phyloP scores from a whole-genome alignment of 192 early-diverging fungal genomes.

The Gaertneriomyces sp. region DNA sequence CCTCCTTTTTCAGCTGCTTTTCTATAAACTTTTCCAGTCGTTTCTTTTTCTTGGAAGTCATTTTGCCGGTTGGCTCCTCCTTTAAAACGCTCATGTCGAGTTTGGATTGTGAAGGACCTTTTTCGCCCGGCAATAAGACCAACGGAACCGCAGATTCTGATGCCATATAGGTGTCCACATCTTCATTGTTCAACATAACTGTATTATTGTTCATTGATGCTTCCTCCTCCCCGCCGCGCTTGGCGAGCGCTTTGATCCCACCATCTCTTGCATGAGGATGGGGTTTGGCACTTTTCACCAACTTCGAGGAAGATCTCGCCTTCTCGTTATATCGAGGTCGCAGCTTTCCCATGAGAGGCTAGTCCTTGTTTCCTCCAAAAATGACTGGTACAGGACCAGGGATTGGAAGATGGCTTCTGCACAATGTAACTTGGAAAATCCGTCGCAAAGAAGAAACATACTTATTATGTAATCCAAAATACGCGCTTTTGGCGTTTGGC shows the following conservation, averaged over 20 bases:
- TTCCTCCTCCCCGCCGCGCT: neutral
- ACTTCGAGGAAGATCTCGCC: conserved; percentile 35
- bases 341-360: conserved; percentile 32
- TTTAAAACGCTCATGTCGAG: conserved; percentile 2
- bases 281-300: conserved; percentile 28
- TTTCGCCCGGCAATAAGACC: conserved; percentile 10
- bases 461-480: too few species aligned
- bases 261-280: conserved; percentile 35
- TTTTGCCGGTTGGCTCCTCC: conserved; percentile 32
- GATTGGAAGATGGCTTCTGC: too few species aligned
- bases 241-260: conserved; percentile 5
- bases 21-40: conserved; percentile 57
- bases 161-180: neutral
- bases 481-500: too few species aligned
- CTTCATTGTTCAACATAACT: conserved; percentile 8
- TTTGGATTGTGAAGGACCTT: conserved; percentile 1
- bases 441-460: too few species aligned
- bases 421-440: too few species aligned
- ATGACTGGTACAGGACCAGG: too few species aligned
- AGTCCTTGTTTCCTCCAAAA: too few species aligned
- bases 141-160: conserved; percentile 9
- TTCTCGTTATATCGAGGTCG: conserved; percentile 46
- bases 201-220: neutral
- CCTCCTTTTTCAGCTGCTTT: conserved; percentile 59
- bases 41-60: conserved; percentile 54